phyloP scores from a whole-genome alignment of 768 basidiomycete species.

The Termitomyces sp. region DNA sequence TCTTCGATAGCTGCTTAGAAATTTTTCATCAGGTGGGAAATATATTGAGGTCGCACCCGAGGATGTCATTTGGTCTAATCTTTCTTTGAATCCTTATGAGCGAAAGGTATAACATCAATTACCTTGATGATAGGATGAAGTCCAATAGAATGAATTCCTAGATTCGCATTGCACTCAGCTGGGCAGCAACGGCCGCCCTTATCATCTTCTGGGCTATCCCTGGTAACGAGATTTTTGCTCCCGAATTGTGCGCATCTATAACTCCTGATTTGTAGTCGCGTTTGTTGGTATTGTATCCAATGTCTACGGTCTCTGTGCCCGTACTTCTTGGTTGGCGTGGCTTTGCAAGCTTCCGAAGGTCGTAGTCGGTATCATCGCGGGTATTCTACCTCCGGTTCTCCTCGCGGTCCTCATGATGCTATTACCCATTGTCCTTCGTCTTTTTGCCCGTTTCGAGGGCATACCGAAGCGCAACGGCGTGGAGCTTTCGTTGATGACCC shows the following conservation, averaged over 20 bases:
- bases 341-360: constrained; percentile 64
- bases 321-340: constrained; percentile 77
- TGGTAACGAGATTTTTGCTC: constrained; percentile 34
- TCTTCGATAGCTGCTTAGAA: not conserved
- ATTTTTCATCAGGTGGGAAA: constrained; percentile 37
- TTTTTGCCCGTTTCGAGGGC: constrained; percentile 84
- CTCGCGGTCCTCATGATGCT: constrained; percentile 92
- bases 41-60: constrained; percentile 82
- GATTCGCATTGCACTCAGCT: constrained; percentile 61
- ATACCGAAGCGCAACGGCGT: constrained; percentile 81
- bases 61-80: constrained; percentile 91
- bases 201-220: constrained; percentile 90
- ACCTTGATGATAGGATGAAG: not conserved
- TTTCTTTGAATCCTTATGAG: constrained; percentile 89
- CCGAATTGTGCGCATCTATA: not conserved
- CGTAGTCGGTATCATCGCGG: constrained; percentile 78
- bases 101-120: constrained; percentile 41
- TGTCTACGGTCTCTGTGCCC: constrained; percentile 62
- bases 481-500: constrained; percentile 88
- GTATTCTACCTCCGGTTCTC: constrained; percentile 83
- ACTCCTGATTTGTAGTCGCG: constrained; percentile 41
- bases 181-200: constrained; percentile 71
- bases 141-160: constrained; percentile 9
- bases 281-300: constrained; percentile 89
- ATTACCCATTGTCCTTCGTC: constrained; percentile 73